These are phyloP conservation scores for Diaporthe citri DNA, from an alignment of 2,329 filamentous ascomycete genomes.

Conservation along the genomic window DNA sequence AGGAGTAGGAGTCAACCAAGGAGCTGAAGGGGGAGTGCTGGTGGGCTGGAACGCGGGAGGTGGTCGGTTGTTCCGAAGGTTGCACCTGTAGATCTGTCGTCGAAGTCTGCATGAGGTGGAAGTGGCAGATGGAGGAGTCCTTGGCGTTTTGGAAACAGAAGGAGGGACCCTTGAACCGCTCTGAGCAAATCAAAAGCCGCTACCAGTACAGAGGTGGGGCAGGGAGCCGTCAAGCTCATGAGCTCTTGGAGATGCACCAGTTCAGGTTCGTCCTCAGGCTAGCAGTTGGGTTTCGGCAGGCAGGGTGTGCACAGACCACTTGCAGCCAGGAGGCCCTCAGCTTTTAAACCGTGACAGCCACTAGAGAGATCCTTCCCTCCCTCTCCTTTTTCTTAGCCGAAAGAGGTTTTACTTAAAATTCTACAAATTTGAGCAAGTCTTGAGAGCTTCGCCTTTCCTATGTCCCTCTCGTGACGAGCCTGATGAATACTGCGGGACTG, in stretches of 20 bases:
- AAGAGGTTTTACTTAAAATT: background rate
- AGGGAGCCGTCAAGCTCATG: background rate
- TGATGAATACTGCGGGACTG: too few species aligned
- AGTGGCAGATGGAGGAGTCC: constrained; percentile 22
- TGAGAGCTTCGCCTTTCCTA: background rate
- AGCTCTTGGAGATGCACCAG: background rate
- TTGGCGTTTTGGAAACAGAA: constrained; percentile 28
- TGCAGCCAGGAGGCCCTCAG: background rate
- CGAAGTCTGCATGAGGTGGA: constrained; percentile 24
- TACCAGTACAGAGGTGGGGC: background rate
- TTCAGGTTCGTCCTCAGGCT: too few species aligned
- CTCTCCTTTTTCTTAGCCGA: background rate
- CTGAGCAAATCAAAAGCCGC: background rate
- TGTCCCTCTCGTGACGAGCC: background rate
- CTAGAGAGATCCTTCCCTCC: background rate
- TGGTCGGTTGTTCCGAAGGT: background rate
- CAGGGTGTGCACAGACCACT: background rate
- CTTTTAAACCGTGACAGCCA: background rate
- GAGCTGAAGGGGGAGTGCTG: background rate
- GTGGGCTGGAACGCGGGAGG: constrained; percentile 1
- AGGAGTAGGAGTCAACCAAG: background rate
- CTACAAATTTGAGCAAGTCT: background rate
- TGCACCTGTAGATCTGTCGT: constrained; percentile 21
- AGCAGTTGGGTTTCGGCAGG: too few species aligned
- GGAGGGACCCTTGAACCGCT: constrained; percentile 28